Evolutionary conservation across 345 rosid species (phyloP).

Genomic region (Eutrema heterophyllum): DNA sequence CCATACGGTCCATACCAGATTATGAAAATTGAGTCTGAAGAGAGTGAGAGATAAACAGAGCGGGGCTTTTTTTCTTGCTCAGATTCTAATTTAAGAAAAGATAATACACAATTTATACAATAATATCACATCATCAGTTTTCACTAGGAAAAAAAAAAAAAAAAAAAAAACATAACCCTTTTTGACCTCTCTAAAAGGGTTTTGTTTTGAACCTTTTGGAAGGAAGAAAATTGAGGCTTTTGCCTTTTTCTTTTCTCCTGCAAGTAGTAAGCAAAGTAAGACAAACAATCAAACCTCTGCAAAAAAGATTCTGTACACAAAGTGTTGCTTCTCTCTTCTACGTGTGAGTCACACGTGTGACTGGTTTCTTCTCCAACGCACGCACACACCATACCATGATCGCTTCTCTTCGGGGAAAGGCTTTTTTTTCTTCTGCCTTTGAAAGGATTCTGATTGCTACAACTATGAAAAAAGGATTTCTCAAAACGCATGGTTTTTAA

Average conservation of each 20-base stretch:
- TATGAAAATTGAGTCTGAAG: background rate
- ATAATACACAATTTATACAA: slow-evolving; percentile 31
- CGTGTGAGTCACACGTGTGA: slow-evolving; percentile 18
- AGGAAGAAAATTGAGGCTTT: slow-evolving; percentile 12
- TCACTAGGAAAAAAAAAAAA: background rate
- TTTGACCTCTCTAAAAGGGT: slow-evolving; percentile 18
- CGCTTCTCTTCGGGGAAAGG: slow-evolving; percentile 16
- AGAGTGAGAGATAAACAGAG: background rate
- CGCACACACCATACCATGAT: background rate
- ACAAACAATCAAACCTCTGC: slow-evolving; percentile 29
- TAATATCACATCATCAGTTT: slow-evolving; percentile 19
- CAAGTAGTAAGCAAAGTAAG: slow-evolving; percentile 9
- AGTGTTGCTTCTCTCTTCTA: slow-evolving; percentile 5
- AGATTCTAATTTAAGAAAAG: slow-evolving; percentile 14
- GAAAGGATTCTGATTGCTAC: slow-evolving; percentile 20
- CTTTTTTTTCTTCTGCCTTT: background rate
- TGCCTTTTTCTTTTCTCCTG: background rate
- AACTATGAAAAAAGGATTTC: slow-evolving; percentile 11
- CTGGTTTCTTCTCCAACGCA: slow-evolving; percentile 5
- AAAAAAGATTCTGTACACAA: slow-evolving; percentile 29
- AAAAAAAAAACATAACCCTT: slow-evolving; percentile 15
- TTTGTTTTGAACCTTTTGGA: slow-evolving; percentile 8
- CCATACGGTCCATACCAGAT: no score
- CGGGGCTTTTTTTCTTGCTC: background rate
- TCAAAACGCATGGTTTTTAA: background rate